Conservation (phyloP, 2,329 filamentous ascomycete species). For the Fusarium sp. region DNA sequence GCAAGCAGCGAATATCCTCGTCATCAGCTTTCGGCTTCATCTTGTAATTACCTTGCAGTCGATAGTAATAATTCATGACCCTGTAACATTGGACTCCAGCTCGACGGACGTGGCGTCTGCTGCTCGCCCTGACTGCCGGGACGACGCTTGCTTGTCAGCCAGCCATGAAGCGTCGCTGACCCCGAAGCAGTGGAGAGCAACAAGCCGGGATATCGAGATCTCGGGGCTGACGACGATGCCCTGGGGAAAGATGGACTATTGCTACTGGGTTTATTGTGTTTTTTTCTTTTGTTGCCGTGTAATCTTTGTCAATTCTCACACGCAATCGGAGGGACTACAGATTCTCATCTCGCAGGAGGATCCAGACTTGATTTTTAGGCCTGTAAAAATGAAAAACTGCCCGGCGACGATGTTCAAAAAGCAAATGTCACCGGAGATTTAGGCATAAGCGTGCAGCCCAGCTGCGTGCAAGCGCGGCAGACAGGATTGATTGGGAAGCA, state of each 20-base stretch:
- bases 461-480: neutral
- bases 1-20: neutral
- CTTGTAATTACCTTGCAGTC: neutral
- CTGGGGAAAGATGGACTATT: conserved; percentile 4
- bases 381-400: conserved; percentile 22
- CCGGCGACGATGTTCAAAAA: neutral
- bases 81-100: conserved; percentile 17
- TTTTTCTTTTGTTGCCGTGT: conserved; percentile 1
- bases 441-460: neutral
- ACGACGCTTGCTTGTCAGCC: neutral
- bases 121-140: conserved; percentile 5
- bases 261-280: neutral
- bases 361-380: neutral
- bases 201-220: neutral
- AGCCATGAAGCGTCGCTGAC: conserved; percentile 16
- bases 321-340: conserved; percentile 1
- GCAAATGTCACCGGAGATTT: neutral
- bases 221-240: neutral
- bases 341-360: neutral
- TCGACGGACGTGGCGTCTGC: conserved; percentile 25
- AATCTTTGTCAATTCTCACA: conserved; percentile 28
- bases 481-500: neutral
- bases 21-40: neutral
- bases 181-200: conserved; percentile 12
- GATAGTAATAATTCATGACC: neutral